Percentiles rank a stretch among this genome's conserved stretches.
Conservation (phyloP, 2,329 filamentous ascomycete genomes). For the Colletotrichum viniferum region DNA sequence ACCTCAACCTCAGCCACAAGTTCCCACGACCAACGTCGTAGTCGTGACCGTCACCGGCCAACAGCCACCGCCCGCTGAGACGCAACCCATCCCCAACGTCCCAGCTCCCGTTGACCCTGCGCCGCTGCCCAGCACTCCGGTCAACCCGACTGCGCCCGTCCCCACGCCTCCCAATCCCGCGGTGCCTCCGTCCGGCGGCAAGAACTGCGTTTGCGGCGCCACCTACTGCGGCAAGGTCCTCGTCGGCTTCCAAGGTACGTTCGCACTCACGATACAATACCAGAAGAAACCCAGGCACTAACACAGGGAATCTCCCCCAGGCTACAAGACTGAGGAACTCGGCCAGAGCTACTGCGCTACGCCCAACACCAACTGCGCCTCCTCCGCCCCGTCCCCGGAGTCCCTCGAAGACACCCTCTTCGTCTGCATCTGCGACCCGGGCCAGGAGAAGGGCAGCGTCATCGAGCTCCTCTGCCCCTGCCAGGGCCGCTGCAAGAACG, state of each 20-base stretch:
- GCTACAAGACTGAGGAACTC: constrained; percentile 30
- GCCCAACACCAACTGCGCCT: constrained; percentile 36
- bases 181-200: constrained; percentile 22
- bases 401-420: constrained; percentile 34
- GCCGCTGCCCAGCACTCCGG: background rate
- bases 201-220: constrained; percentile 45
- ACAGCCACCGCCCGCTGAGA: background rate
- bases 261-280: background rate
- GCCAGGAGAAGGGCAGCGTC: constrained; percentile 35
- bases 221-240: constrained; percentile 46
- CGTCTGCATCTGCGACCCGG: constrained; percentile 40
- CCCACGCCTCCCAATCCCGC: background rate
- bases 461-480: constrained; percentile 44
- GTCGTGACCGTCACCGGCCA: constrained; percentile 4
- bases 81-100: constrained; percentile 1
- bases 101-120: background rate
- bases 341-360: constrained; percentile 41
- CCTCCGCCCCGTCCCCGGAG: constrained; percentile 32
- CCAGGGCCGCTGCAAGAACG: constrained; percentile 39
- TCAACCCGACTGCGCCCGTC: background rate
- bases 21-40: background rate
- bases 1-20: background rate
- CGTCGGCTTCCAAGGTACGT: constrained; percentile 25
- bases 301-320: background rate
- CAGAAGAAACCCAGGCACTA: background rate